phyloP scores from a whole-genome alignment of 371 early-diverging fungal species.

The Mucor irregularis region DNA sequence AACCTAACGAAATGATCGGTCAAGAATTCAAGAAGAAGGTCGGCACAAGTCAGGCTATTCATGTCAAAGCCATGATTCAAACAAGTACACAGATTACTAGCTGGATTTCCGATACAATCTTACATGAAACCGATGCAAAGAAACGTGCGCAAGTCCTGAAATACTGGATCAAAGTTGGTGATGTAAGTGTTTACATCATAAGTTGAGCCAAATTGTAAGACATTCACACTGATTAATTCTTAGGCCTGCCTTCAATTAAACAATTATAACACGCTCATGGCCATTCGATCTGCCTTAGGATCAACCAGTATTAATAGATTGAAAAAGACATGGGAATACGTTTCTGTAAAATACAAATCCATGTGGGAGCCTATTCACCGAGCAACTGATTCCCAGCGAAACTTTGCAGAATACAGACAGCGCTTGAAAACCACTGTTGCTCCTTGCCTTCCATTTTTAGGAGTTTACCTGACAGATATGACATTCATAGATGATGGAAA shows the following conservation, averaged over 20 bases:
- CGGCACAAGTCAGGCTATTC: conserved; percentile 41
- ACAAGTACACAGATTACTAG: conserved; percentile 57
- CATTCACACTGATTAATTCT: background rate
- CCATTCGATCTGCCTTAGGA: conserved; percentile 76
- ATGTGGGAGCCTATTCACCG: conserved; percentile 57
- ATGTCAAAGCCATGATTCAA: conserved; percentile 53
- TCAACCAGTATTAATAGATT: conserved; percentile 76
- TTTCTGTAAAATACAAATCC: conserved; percentile 54
- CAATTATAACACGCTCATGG: conserved; percentile 82
- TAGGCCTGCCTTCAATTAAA: conserved; percentile 64
- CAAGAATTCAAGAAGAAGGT: conserved; percentile 61
- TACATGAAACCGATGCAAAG: conserved; percentile 66
- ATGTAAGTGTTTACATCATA: conserved; percentile 35
- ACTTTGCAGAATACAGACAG: conserved; percentile 78
- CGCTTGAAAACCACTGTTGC: conserved; percentile 60
- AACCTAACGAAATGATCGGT: conserved; percentile 66
- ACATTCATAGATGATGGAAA: conserved; percentile 74
- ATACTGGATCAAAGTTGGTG: conserved; percentile 68
- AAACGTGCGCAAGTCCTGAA: conserved; percentile 69
- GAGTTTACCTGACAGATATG: conserved; percentile 86
- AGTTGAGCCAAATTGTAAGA: background rate
- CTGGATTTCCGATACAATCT: conserved; percentile 73
- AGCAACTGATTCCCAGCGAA: conserved; percentile 67
- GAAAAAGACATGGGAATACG: conserved; percentile 70
- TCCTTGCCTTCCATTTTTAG: conserved; percentile 83